These are phyloP conservation scores for Anacardium occidentale DNA, from an alignment of 345 rosid species.

Conservation along the genomic window DNA sequence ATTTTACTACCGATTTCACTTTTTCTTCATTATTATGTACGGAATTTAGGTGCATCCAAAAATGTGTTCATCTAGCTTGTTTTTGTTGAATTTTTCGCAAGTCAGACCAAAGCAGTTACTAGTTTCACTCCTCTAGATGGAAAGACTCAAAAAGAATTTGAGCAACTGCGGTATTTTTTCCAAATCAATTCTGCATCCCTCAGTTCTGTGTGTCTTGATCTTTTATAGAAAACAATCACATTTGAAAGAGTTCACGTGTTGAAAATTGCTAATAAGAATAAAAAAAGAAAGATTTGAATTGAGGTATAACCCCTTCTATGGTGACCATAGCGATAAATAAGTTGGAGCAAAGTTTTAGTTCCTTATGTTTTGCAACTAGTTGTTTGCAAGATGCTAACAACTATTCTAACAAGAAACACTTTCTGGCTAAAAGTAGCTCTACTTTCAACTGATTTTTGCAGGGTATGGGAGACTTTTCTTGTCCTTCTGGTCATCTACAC, in stretches of 20 bases:
- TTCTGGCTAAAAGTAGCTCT: not conserved
- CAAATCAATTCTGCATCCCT: not conserved
- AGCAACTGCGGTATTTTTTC: not conserved
- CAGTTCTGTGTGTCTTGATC: not conserved
- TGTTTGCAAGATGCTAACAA: not conserved
- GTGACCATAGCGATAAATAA: not conserved
- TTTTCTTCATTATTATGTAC: not conserved
- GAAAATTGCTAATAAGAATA: not conserved
- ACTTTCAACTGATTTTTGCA: slow-evolving; percentile 31
- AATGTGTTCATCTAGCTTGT: not conserved
- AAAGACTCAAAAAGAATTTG: slow-evolving; percentile 16
- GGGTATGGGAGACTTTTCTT: slow-evolving; percentile 77
- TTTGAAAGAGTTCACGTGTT: not conserved
- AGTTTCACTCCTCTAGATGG: slow-evolving; percentile 19
- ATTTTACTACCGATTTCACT: too few relatives aligned
- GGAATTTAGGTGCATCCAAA: slow-evolving; percentile 13
- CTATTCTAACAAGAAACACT: not conserved
- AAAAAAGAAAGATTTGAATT: not conserved
- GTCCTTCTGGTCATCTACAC: slow-evolving; percentile 75
- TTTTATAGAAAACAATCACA: not conserved
- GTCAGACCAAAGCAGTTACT: slow-evolving; percentile 22
- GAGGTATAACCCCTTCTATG: not conserved
- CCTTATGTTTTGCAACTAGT: not conserved
- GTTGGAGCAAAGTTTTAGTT: not conserved
- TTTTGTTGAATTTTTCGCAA: slow-evolving; percentile 17